Evolutionary conservation across 345 rosid species (phyloP).

Genomic region (Citrus cavaleriei): DNA sequence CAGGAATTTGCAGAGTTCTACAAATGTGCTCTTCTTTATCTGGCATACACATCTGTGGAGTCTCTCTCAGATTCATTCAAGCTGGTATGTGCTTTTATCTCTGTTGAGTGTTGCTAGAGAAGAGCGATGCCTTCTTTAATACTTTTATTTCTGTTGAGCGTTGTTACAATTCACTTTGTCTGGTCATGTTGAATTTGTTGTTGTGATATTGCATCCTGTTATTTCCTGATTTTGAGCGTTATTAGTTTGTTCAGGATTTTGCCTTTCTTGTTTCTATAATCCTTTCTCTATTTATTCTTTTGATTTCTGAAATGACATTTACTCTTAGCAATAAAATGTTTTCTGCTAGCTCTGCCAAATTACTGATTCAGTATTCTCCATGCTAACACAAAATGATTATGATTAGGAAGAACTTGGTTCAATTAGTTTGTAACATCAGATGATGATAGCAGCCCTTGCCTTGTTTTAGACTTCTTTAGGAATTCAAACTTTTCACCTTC

Average conservation of each 20-base stretch:
- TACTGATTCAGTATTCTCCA: neutral
- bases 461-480: neutral
- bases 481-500: neutral
- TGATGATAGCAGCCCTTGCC: neutral
- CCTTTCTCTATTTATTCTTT: neutral
- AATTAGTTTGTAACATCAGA: neutral
- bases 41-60: slow-evolving; percentile 93
- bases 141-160: neutral
- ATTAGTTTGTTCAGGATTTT: neutral
- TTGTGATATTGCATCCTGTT: neutral
- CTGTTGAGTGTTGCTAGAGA: neutral
- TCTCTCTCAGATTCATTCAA: slow-evolving; percentile 91
- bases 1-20: slow-evolving; percentile 95
- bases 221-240: neutral
- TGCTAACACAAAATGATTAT: neutral
- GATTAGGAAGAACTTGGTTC: neutral
- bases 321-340: neutral
- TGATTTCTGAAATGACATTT: neutral
- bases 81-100: slow-evolving; percentile 51
- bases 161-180: neutral
- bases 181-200: neutral
- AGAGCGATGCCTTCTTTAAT: neutral
- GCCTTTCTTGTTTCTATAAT: neutral
- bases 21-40: slow-evolving; percentile 87
- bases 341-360: neutral